Percentiles rank a stretch among this genome's conserved stretches.
phyloP scores from a whole-genome alignment of 805 yeast species.

The Kluyveromyces starmeri region DNA sequence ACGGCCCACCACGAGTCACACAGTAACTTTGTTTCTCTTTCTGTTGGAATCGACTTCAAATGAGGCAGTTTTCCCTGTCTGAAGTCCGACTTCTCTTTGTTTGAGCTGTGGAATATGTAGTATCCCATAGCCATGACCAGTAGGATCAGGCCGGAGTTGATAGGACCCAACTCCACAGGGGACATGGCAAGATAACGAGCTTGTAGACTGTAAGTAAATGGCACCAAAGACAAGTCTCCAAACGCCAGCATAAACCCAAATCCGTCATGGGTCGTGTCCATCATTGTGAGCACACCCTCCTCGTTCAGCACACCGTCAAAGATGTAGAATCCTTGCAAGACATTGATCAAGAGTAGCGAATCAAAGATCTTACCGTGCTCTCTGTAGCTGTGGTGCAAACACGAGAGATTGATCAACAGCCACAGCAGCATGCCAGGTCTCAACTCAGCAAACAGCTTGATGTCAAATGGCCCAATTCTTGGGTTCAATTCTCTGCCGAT shows the following conservation, averaged over 20 bases:
- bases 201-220: slow-evolving; percentile 84
- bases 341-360: slow-evolving; percentile 60
- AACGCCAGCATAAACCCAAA: slow-evolving; percentile 94
- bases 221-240: slow-evolving; percentile 90
- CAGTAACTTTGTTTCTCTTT: slow-evolving; percentile 69
- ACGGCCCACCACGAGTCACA: slow-evolving; percentile 95
- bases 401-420: slow-evolving; percentile 68
- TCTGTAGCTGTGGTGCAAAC: slow-evolving; percentile 73
- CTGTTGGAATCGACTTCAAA: slow-evolving; percentile 60
- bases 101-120: slow-evolving; percentile 75
- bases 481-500: slow-evolving; percentile 96
- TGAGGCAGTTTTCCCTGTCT: slow-evolving; percentile 66
- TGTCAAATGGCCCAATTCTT: slow-evolving; percentile 73
- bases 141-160: slow-evolving; percentile 34
- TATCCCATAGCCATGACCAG: slow-evolving; percentile 54
- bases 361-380: slow-evolving; percentile 51
- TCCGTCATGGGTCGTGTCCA: slow-evolving; percentile 94
- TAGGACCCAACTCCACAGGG: slow-evolving; percentile 44
- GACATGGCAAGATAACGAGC: slow-evolving; percentile 68
- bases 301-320: slow-evolving; percentile 90
- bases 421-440: slow-evolving; percentile 91
- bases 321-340: slow-evolving; percentile 72
- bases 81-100: slow-evolving; percentile 77
- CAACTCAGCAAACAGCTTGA: slow-evolving; percentile 86
- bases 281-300: slow-evolving; percentile 84